Base-by-base conservation (phyloP, 176 grass and related monocot genomes). In the Pontederia paniculata region DNA sequence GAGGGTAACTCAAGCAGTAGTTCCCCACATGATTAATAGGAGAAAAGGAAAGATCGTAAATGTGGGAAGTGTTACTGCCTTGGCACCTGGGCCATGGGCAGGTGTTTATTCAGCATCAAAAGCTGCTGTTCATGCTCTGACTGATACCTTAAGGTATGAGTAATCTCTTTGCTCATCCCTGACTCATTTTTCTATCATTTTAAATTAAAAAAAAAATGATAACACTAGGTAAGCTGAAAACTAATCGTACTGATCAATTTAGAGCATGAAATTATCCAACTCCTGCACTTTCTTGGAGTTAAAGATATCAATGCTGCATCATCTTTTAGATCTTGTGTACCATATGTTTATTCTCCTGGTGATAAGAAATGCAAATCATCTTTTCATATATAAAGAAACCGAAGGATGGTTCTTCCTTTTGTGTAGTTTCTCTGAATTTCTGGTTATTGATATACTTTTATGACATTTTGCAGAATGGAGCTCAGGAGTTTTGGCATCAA, bases 41-140 rank as follows among this genome's bases (percentile, higher is more conserved):
- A 81, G 72, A 60, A 69, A 81, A 65, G 91, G 91, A 52, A 90
- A 74, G 42, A 90, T 90, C 22, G 79, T 97, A 55, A 97, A 90
- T 84, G 80, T 97, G 47, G 91, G 91, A 62, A 90, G 86, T 62
- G 58, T 97, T 51, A 10, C 71, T 47, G 86, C 86, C 45, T 66
- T 97, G 68, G 91, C 83, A 55, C 80, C 91, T 69, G 91, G 91
- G 76, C 91, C 91, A 11, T 97, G 91, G 91, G 91, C 83, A 44
- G 91, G 91, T 51, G 86, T 70, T 21, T 97, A 97, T 69, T 76
- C 86, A n/a, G 82, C 91, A 21, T 97, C 91, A 23, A 97, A 97
- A 81, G 74, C 91, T 57, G 86, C 82, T 44, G 63, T 97, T 58
- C 91, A 97, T 72, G 91, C 91, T 54, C 73, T 97, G 65, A 84